phyloP scores from a whole-genome alignment of 1,139 yeast genomes.

The Eremothecium sinecaudum region DNA sequence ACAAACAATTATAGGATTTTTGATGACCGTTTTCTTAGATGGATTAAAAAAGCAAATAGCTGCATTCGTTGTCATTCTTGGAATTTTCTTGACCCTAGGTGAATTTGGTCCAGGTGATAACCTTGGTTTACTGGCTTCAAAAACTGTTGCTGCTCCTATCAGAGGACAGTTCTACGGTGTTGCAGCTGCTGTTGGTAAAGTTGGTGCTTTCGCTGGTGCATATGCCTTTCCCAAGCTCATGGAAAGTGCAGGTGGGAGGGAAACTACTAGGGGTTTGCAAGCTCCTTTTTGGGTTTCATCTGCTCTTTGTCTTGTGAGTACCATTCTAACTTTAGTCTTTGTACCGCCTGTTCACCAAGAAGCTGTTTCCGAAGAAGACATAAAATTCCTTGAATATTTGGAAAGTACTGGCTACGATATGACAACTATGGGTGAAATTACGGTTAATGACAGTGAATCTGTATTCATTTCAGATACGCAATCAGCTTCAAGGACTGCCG shows the following conservation, averaged over 20 bases:
- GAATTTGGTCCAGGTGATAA: slow-evolving; percentile 95
- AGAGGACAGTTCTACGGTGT: slow-evolving; percentile 88
- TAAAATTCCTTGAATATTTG: slow-evolving; percentile 56
- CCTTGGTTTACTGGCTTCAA: slow-evolving; percentile 78
- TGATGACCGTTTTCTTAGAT: slow-evolving; percentile 67
- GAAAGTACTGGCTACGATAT: slow-evolving; percentile 10
- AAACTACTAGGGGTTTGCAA: slow-evolving; percentile 44
- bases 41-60: slow-evolving; percentile 52
- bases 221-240: slow-evolving; percentile 75
- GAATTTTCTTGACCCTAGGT: slow-evolving; percentile 77
- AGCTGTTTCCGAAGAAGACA: slow-evolving; percentile 71
- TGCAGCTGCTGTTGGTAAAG: slow-evolving; percentile 84
- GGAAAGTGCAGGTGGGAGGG: slow-evolving; percentile 41
- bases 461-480: no score
- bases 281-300: slow-evolving; percentile 81
- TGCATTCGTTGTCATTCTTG: slow-evolving; percentile 76
- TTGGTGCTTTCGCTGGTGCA: slow-evolving; percentile 89
- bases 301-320: slow-evolving; percentile 65
- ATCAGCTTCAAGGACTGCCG: no score
- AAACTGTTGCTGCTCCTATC: slow-evolving; percentile 75
- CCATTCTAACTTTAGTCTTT: slow-evolving; percentile 55
- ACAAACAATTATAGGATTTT: slow-evolving; percentile 77
- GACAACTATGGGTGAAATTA: background rate
- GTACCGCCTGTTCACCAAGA: slow-evolving; percentile 79
- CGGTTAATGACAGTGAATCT: no score